Evolutionary conservation across 306 rosid genomes (phyloP).

Genomic region (Vigna unguiculata): DNA sequence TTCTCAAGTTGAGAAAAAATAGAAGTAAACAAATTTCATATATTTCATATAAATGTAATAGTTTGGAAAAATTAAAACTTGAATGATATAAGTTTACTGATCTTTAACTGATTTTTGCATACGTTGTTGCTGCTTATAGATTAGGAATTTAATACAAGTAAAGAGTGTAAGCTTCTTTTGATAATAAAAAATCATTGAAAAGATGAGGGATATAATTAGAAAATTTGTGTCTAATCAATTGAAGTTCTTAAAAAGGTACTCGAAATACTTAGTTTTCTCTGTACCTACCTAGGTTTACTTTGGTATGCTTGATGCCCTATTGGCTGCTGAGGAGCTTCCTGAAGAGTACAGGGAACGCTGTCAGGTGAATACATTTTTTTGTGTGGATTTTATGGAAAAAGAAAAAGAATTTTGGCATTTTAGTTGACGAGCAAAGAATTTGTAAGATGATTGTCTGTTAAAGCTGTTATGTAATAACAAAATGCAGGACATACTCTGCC

Average conservation of each 20-base stretch:
- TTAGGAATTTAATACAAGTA: constrained; percentile 9
- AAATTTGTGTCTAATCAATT: neutral
- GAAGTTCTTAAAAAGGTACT: neutral
- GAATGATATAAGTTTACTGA: constrained; percentile 6
- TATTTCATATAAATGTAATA: constrained; percentile 13
- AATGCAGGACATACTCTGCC: constrained; percentile 90
- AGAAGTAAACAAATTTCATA: constrained; percentile 4
- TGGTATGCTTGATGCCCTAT: constrained; percentile 98
- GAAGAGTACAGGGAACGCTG: constrained; percentile 80
- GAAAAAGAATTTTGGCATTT: constrained; percentile 11
- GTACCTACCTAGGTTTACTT: constrained; percentile 76
- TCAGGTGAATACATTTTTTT: constrained; percentile 68
- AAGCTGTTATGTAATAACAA: constrained; percentile 38
- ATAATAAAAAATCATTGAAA: constrained; percentile 17
- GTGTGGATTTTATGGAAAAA: constrained; percentile 23
- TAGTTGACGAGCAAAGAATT: constrained; percentile 1
- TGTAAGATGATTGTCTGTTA: constrained; percentile 25
- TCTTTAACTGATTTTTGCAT: constrained; percentile 7
- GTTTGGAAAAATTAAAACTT: constrained; percentile 15
- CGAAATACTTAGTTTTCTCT: constrained; percentile 40
- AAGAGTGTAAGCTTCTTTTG: constrained; percentile 4
- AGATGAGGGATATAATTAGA: constrained; percentile 4
- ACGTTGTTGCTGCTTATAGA: neutral
- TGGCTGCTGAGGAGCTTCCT: constrained; percentile 98
- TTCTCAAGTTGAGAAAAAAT: constrained; percentile 29